Evolutionary conservation across 768 basidiomycete genomes (phyloP).

Genomic region (Amanita polypyramis): DNA sequence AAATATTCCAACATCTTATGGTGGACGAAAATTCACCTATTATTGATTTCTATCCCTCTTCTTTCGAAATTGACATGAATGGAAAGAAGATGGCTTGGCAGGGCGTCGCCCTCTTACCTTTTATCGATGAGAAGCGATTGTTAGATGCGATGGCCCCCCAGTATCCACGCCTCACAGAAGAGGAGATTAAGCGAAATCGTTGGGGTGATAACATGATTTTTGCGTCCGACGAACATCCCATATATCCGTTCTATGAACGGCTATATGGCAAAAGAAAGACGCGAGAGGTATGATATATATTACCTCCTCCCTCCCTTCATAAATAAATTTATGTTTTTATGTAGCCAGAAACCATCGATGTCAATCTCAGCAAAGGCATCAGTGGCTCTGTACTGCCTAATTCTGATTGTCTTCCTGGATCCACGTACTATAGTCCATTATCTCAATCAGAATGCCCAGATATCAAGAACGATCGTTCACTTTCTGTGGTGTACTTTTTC

Average conservation of each 20-base stretch:
- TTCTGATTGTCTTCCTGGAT: slow-evolving; percentile 83
- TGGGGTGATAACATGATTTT: slow-evolving; percentile 82
- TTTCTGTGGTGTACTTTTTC: slow-evolving; percentile 84
- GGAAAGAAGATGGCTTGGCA: slow-evolving; percentile 99
- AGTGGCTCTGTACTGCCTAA: slow-evolving; percentile 75
- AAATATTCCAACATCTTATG: slow-evolving; percentile 83
- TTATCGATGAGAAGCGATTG: slow-evolving; percentile 81
- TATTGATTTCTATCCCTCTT: slow-evolving; percentile 87
- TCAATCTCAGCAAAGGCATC: slow-evolving; percentile 63
- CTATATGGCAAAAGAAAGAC: slow-evolving; percentile 86
- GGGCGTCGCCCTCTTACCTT: slow-evolving; percentile 91
- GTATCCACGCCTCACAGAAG: slow-evolving; percentile 63
- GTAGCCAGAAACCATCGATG: slow-evolving; percentile 69
- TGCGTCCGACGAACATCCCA: slow-evolving; percentile 70
- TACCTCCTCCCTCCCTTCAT: slow-evolving; percentile 1
- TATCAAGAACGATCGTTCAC: slow-evolving; percentile 76
- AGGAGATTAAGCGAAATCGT: slow-evolving; percentile 74
- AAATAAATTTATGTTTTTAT: slow-evolving; percentile 10
- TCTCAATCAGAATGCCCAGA: slow-evolving; percentile 52
- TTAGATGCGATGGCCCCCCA: slow-evolving; percentile 70
- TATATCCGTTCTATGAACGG: slow-evolving; percentile 82
- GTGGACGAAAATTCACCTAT: slow-evolving; percentile 79
- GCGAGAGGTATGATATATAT: slow-evolving; percentile 45
- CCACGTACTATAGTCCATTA: slow-evolving; percentile 78
- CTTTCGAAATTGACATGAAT: slow-evolving; percentile 98